phyloP scores from a whole-genome alignment of 2,329 filamentous ascomycete genomes.

The Rutstroemia sp. region DNA sequence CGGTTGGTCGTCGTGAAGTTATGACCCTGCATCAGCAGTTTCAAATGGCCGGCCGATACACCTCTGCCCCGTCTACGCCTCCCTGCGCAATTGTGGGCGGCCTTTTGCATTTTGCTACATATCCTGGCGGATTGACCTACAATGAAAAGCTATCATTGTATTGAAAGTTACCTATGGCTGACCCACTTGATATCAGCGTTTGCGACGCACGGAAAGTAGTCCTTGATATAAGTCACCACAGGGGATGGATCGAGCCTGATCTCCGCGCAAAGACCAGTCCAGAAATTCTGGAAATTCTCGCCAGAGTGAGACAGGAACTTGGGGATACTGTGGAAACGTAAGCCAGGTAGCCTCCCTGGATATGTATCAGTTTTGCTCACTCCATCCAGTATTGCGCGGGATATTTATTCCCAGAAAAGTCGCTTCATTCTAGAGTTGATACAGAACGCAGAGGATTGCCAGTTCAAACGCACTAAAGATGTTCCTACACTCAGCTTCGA shows the following conservation, averaged over 20 bases:
- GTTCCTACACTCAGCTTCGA: not conserved
- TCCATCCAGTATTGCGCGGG: not conserved
- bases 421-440: not conserved
- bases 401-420: not conserved
- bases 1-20: too few relatives aligned
- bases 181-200: not conserved
- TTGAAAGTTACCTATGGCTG: not conserved
- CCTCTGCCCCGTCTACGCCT: too few relatives aligned
- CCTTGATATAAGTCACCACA: not conserved
- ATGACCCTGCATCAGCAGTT: too few relatives aligned
- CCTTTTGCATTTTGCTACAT: not conserved
- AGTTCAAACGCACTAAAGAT: not conserved
- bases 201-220: not conserved
- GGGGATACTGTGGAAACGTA: not conserved
- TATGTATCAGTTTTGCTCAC: not conserved
- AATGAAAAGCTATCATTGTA: not conserved
- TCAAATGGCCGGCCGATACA: too few relatives aligned
- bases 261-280: not conserved
- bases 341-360: not conserved
- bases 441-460: not conserved
- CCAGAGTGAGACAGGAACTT: not conserved
- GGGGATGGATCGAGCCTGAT: not conserved
- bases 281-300: not conserved
- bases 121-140: not conserved
- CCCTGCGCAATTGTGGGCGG: too few relatives aligned